Evolutionary conservation across 192 early-diverging fungal species (phyloP).

Genomic region (Rhizophagus sp.): DNA sequence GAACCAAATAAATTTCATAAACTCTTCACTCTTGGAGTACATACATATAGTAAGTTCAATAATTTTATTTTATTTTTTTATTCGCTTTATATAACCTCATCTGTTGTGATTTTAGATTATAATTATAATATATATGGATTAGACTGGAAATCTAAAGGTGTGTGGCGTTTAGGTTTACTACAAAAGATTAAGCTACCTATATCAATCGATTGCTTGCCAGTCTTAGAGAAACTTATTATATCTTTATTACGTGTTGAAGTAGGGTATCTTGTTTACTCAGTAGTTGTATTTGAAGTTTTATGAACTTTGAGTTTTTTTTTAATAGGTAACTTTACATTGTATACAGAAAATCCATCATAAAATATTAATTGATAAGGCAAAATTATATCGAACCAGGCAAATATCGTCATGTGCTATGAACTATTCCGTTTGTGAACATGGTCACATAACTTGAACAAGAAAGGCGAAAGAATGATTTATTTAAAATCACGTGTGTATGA

Average conservation of each 20-base stretch:
- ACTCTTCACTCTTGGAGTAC: constrained; percentile 15
- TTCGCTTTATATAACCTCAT: neutral
- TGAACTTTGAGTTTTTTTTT: neutral
- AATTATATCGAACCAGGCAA: constrained; percentile 4
- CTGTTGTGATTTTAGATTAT: constrained; percentile 24
- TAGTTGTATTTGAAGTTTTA: neutral
- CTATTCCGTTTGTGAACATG: constrained; percentile 23
- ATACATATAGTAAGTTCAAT: constrained; percentile 19
- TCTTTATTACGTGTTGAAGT: constrained; percentile 18
- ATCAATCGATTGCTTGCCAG: constrained; percentile 20
- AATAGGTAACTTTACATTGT: constrained; percentile 22
- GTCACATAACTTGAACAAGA: constrained; percentile 1
- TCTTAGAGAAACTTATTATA: constrained; percentile 19
- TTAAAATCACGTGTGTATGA: too few relatives aligned
- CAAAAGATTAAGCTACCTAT: constrained; percentile 20
- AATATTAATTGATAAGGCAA: constrained; percentile 23
- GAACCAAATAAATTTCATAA: neutral
- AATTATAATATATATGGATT: constrained; percentile 29
- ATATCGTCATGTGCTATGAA: neutral
- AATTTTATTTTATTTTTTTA: neutral
- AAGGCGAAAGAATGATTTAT: too few relatives aligned
- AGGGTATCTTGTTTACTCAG: neutral
- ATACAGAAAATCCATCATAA: constrained; percentile 2
- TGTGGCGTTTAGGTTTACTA: constrained; percentile 21
- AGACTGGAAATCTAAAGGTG: neutral